Evolutionary conservation across 2,329 filamentous ascomycete genomes (phyloP).

Genomic region (Sphaerulina musiva): DNA sequence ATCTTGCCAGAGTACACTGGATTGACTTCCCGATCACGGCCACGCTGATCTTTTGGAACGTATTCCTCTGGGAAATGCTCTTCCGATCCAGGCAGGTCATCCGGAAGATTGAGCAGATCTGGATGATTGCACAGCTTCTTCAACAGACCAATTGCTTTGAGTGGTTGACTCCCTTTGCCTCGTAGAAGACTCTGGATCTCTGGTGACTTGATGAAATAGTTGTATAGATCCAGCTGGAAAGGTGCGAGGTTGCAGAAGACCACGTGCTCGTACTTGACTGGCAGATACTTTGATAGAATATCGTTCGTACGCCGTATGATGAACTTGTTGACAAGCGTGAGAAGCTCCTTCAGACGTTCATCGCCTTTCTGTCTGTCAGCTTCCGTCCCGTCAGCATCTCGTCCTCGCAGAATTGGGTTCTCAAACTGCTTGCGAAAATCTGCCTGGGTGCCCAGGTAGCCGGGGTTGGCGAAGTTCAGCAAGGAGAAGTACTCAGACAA

Average conservation of each 20-base stretch:
- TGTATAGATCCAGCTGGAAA: conserved; percentile 90
- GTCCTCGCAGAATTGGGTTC: conserved; percentile 80
- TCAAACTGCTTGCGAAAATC: conserved; percentile 95
- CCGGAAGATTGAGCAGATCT: conserved; percentile 75
- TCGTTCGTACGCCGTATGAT: conserved; percentile 97
- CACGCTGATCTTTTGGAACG: conserved; percentile 76
- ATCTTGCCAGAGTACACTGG: conserved; percentile 98
- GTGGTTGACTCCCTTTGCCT: conserved; percentile 89
- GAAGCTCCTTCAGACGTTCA: conserved; percentile 71
- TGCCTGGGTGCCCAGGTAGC: conserved; percentile 75
- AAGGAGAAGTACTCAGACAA: conserved; percentile 96
- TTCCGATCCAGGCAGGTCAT: conserved; percentile 83
- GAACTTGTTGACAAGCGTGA: conserved; percentile 89
- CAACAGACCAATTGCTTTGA: conserved; percentile 92
- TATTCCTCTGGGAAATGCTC: conserved; percentile 76
- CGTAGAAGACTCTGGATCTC: conserved; percentile 86
- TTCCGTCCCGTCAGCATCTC: conserved; percentile 84
- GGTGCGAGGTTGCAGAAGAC: conserved; percentile 93
- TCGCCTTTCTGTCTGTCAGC: conserved; percentile 76
- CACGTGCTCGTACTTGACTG: conserved; percentile 97
- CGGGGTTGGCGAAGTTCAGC: conserved; percentile 93
- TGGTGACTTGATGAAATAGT: conserved; percentile 92
- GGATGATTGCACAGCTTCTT: conserved; percentile 99
- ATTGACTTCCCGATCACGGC: conserved; percentile 85
- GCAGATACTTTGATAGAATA: conserved; percentile 93